Base-by-base conservation (phyloP, 192 early-diverging fungal species). In the Backusella psychrophila region DNA sequence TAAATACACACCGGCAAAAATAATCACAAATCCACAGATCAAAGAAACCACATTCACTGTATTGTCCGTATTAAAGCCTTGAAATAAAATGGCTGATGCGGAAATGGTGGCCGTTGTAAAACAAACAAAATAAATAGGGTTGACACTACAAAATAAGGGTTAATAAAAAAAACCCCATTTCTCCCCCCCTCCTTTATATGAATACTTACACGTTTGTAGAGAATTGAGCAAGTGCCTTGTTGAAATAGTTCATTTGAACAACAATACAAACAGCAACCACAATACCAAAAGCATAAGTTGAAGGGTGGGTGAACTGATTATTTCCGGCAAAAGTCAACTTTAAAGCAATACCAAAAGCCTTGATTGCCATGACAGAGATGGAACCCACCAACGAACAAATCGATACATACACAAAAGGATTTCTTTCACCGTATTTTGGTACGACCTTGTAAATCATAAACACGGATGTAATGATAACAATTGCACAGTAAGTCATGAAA, bases 241-340 rank as follows among this genome's bases (percentile, higher is more conserved):
- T 98, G 75, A 98, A 96, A 83, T 97, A 98, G 83, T 98, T 98
- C 91, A 97, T 94, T 86, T 98, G 97, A 36, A 93, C 92, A n/a
- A 97, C 84, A 70, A 96, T 96, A 79, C 94, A 96, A 3, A 91
- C 81, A 4, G 83, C 83, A 31, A 96, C 94, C 31, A 94, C 88
- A 36, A 92, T 81, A 21, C 89, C 91, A 83, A 98, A 97, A 23
- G 95, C 87, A 76, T 94, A 98, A 8, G 96, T 97, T 56, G 95
- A 96, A 8, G 93, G 85, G 74, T 97, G 93, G 29, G 90, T 88
- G 66, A 98, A 90, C 85, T 98, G 96, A 84, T 96, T 98, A 77
- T 92, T 88, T 65, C 96, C 95, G 7, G 94, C 91, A 90, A 97
- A 94, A 0, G 97, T 97, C 80, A 97, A 84, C 81, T 94, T 95